A percentile compares a stretch with the other conserved stretches of the same genome.
Conservation (phyloP, 2,329 filamentous ascomycete species). For the Fonsecaea erecta region DNA sequence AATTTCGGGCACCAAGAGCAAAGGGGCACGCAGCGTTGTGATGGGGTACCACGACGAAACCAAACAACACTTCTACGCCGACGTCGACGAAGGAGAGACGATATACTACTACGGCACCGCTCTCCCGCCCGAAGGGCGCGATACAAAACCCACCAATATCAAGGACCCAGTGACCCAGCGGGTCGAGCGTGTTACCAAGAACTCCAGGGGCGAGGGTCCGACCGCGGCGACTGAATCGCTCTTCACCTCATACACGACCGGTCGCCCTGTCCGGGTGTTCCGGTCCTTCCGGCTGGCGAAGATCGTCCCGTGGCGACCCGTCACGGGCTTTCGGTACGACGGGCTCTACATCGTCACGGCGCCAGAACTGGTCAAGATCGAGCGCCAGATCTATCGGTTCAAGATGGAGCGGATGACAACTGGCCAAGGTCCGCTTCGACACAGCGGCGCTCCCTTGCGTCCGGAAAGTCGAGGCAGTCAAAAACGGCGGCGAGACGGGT, state of each 20-base stretch:
- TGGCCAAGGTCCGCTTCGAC: constrained; percentile 35
- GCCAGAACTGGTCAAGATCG: constrained; percentile 47
- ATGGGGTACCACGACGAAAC: constrained; percentile 45
- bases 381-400: constrained; percentile 55
- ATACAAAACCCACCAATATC: constrained; percentile 27
- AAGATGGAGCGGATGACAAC: constrained; percentile 53
- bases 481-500: constrained; percentile 1
- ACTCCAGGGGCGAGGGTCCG: constrained; percentile 36
- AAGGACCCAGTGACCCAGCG: constrained; percentile 21
- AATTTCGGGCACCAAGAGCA: constrained; percentile 53
- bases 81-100: constrained; percentile 56
- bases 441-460: constrained; percentile 11
- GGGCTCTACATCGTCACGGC: constrained; percentile 58
- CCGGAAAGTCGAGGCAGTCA: not conserved
- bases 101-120: constrained; percentile 60
- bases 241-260: constrained; percentile 46
- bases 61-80: constrained; percentile 49
- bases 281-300: constrained; percentile 47
- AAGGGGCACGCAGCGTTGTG: constrained; percentile 62
- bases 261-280: constrained; percentile 56
- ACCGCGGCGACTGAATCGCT: constrained; percentile 49
- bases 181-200: constrained; percentile 25
- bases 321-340: constrained; percentile 60
- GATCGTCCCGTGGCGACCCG: constrained; percentile 51
- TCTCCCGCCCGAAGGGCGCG: constrained; percentile 38